These are phyloP conservation scores for Haplographium delicatum DNA, from an alignment of 495 filamentous ascomycete genomes.

Conservation along the genomic window DNA sequence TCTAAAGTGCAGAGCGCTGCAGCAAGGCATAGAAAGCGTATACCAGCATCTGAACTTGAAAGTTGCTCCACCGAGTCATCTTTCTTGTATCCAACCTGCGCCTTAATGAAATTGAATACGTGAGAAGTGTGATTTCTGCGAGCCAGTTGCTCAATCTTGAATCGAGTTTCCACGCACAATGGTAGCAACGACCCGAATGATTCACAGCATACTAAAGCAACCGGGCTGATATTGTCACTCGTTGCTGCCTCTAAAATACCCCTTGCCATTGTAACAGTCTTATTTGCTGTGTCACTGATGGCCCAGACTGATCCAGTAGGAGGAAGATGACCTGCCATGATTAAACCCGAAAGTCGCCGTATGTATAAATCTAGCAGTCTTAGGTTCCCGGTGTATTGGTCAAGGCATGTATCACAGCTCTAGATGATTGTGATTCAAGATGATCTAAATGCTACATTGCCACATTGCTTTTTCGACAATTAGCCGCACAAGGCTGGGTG, in stretches of 20 bases:
- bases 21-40: conserved; percentile 23
- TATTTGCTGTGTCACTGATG: no score
- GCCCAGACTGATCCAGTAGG: no score
- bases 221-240: background rate
- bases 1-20: conserved; percentile 6
- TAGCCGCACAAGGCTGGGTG: no score
- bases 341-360: no score
- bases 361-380: no score
- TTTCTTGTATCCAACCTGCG: conserved; percentile 12
- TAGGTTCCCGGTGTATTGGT: no score
- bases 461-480: no score
- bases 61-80: conserved; percentile 19
- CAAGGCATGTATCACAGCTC: no score
- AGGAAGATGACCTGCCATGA: no score
- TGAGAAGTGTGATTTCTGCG: background rate
- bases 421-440: no score
- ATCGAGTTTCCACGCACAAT: background rate
- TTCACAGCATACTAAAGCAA: background rate
- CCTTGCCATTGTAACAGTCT: no score
- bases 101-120: conserved; percentile 9
- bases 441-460: no score
- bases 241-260: background rate
- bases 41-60: conserved; percentile 12
- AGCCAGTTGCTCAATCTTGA: background rate
- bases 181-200: background rate